These are phyloP conservation scores for Astrocystis sublimbata DNA, from an alignment of 495 filamentous ascomycete species.

Conservation along the genomic window DNA sequence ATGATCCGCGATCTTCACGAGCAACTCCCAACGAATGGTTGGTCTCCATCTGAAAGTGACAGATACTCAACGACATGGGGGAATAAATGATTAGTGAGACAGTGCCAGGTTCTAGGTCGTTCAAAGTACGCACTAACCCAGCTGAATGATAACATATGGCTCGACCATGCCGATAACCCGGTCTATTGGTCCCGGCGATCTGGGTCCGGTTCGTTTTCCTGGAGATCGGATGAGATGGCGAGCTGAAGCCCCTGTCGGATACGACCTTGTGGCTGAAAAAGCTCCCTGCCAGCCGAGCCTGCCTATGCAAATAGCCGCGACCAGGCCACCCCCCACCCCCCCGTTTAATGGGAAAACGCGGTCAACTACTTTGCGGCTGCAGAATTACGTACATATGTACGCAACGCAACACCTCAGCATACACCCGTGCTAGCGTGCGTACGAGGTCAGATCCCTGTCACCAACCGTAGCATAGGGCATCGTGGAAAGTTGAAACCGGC, in stretches of 20 bases:
- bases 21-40: background rate
- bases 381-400: constrained; percentile 4
- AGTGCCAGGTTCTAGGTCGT: background rate
- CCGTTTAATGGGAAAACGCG: background rate
- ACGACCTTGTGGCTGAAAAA: constrained; percentile 17
- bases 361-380: background rate
- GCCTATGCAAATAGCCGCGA: constrained; percentile 16
- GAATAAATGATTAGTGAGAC: constrained; percentile 15
- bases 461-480: background rate
- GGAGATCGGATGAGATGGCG: constrained; percentile 13
- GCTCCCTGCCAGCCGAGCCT: background rate
- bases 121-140: background rate
- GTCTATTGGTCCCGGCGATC: constrained; percentile 16
- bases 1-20: background rate
- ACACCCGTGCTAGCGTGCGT: background rate
- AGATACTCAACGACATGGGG: too few species aligned
- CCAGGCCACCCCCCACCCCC: too few species aligned
- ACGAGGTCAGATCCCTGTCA: constrained; percentile 4
- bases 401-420: background rate
- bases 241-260: constrained; percentile 17
- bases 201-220: constrained; percentile 16
- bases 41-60: background rate
- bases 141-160: background rate
- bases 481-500: background rate
- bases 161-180: constrained; percentile 3